These are phyloP conservation scores for Pachysolen tannophilus DNA, from an alignment of 805 yeast species.

Conservation along the genomic window DNA sequence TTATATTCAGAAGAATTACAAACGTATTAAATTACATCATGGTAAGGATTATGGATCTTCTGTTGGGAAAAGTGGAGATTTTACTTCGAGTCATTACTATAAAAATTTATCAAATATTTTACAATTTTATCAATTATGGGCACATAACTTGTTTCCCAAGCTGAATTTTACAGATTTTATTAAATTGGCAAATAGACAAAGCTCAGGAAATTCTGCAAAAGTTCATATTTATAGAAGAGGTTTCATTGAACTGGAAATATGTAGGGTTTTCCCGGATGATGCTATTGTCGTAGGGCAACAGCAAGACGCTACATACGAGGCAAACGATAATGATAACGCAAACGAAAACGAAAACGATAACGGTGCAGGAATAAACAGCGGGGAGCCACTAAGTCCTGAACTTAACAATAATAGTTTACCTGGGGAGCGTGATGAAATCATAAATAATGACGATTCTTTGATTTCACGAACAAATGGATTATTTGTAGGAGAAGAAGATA, in stretches of 20 bases:
- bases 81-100: slow-evolving; percentile 36
- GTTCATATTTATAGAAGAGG: slow-evolving; percentile 30
- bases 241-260: slow-evolving; percentile 30
- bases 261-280: slow-evolving; percentile 5
- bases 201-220: slow-evolving; percentile 32
- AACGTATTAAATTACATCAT: slow-evolving; percentile 24
- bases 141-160: slow-evolving; percentile 69
- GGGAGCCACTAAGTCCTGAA: too few species aligned
- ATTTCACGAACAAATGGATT: slow-evolving; percentile 9
- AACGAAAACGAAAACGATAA: not conserved
- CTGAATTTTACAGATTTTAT: slow-evolving; percentile 70
- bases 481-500: slow-evolving; percentile 11
- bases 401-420: too few species aligned
- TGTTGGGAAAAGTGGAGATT: slow-evolving; percentile 13
- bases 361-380: slow-evolving; percentile 1
- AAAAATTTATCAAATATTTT: slow-evolving; percentile 42
- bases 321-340: not conserved
- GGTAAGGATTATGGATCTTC: slow-evolving; percentile 11
- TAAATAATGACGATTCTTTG: too few species aligned
- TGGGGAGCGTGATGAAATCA: too few species aligned
- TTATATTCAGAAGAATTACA: slow-evolving; percentile 30
- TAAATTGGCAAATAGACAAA: slow-evolving; percentile 40
- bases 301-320: slow-evolving; percentile 1
- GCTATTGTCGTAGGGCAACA: slow-evolving; percentile 1
- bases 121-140: slow-evolving; percentile 64